Conservation (phyloP, 305 asterid species). For the Ilex paraguariensis region DNA sequence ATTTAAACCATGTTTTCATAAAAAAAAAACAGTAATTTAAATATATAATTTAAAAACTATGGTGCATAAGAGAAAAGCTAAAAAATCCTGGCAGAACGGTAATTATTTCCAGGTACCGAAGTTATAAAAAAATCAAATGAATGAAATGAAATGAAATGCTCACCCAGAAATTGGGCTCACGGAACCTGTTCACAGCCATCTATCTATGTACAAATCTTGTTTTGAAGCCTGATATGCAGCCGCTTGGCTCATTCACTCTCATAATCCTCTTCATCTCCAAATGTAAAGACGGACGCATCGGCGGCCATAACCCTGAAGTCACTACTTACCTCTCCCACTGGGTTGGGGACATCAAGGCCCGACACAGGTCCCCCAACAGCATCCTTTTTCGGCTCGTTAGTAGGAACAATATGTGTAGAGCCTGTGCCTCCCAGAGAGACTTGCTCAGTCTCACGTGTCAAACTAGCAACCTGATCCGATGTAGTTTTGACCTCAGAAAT, state of each 20-base stretch:
- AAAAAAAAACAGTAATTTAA: too few species aligned
- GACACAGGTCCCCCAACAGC: conserved; percentile 18
- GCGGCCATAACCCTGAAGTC: conserved; percentile 95
- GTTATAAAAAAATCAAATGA: too few species aligned
- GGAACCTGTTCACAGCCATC: too few species aligned
- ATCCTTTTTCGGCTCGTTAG: conserved; percentile 41
- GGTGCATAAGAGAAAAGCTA: too few species aligned
- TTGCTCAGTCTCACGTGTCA: conserved; percentile 49
- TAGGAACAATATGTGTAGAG: conserved; percentile 10
- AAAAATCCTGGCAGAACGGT: too few species aligned
- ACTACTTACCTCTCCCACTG: conserved; percentile 68
- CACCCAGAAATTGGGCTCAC: too few species aligned
- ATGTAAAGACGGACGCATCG: conserved; percentile 92
- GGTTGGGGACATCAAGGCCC: conserved; percentile 18
- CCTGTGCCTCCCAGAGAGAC: conserved; percentile 21
- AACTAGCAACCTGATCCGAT: conserved; percentile 31
- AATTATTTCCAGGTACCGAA: too few species aligned
- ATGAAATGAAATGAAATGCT: too few species aligned
- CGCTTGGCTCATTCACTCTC: conserved; percentile 60
- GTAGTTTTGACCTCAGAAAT: conserved; percentile 22
- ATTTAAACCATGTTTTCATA: too few species aligned
- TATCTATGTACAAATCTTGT: too few species aligned
- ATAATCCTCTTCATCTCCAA: conserved; percentile 93
- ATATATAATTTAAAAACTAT: too few species aligned
- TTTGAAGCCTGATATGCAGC: too few species aligned